Evolutionary conservation across 768 basidiomycete genomes (phyloP).

Genomic region (Tricholoma matsutake): DNA sequence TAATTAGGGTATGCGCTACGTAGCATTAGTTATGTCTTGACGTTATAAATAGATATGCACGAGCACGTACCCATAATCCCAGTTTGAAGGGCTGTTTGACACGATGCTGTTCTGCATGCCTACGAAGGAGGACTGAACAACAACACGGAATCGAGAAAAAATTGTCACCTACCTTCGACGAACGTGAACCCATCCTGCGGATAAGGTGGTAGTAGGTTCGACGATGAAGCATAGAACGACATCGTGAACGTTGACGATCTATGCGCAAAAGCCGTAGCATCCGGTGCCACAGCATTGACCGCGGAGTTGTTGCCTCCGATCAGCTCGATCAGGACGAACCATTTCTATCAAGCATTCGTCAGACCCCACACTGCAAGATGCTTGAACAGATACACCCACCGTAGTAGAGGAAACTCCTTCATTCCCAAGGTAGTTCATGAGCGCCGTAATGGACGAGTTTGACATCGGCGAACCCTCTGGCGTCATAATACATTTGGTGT

Average conservation of each 20-base stretch:
- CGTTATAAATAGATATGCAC: background rate
- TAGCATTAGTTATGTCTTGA: background rate
- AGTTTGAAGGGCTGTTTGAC: background rate
- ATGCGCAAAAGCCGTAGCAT: constrained; percentile 7
- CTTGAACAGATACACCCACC: constrained; percentile 10
- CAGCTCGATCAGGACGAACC: constrained; percentile 40
- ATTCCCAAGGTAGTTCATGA: constrained; percentile 32
- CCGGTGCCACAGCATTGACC: no score
- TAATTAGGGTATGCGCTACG: background rate
- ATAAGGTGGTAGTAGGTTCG: background rate
- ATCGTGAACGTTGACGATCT: constrained; percentile 43
- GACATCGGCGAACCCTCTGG: constrained; percentile 29
- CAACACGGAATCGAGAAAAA: no score
- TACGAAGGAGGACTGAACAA: background rate
- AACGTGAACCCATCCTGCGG: background rate
- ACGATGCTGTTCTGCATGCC: background rate
- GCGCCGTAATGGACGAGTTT: constrained; percentile 25
- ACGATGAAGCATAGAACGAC: constrained; percentile 47
- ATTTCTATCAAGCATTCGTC: constrained; percentile 18
- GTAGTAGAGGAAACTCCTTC: constrained; percentile 30
- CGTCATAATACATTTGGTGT: constrained; percentile 32
- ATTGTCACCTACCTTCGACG: background rate
- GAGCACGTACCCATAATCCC: background rate
- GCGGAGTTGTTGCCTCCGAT: constrained; percentile 32
- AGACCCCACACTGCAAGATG: background rate